Conservation (phyloP, 2,329 filamentous ascomycete genomes). For the Tolypocladium endophyticum region DNA sequence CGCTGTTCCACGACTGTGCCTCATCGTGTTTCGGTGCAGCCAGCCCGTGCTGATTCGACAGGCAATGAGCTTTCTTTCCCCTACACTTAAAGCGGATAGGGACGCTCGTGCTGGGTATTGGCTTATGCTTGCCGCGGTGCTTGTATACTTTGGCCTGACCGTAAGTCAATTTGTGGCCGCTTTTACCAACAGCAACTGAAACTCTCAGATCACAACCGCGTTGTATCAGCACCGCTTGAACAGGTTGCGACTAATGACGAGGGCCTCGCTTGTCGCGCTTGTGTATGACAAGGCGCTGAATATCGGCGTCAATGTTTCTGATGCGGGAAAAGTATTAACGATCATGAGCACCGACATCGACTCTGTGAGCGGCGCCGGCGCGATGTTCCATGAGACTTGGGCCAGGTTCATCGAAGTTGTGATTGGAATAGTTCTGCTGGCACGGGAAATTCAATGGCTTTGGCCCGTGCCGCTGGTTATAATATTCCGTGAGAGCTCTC, state of each 20-base stretch:
- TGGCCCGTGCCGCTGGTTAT: neutral
- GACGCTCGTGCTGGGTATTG: neutral
- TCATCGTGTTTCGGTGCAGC: neutral
- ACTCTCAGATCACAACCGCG: neutral
- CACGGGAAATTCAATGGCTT: constrained; percentile 2
- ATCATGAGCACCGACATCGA: constrained; percentile 23
- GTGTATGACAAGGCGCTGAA: neutral
- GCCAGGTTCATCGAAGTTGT: constrained; percentile 27
- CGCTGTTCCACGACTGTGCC: neutral
- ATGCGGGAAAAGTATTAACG: neutral
- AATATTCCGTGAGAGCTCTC: neutral
- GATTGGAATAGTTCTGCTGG: constrained; percentile 26
- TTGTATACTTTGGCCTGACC: neutral
- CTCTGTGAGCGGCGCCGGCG: constrained; percentile 16
- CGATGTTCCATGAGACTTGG: constrained; percentile 33
- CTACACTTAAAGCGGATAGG: neutral
- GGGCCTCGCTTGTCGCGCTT: neutral
- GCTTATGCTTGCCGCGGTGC: neutral
- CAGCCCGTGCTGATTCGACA: neutral
- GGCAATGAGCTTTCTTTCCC: neutral
- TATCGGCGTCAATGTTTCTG: neutral
- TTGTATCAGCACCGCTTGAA: neutral
- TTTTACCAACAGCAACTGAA: neutral
- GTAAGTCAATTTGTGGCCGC: neutral
- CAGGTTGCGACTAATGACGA: neutral